These are phyloP conservation scores for Grosmannia huntii DNA, from an alignment of 2,329 filamentous ascomycete genomes.

Conservation along the genomic window DNA sequence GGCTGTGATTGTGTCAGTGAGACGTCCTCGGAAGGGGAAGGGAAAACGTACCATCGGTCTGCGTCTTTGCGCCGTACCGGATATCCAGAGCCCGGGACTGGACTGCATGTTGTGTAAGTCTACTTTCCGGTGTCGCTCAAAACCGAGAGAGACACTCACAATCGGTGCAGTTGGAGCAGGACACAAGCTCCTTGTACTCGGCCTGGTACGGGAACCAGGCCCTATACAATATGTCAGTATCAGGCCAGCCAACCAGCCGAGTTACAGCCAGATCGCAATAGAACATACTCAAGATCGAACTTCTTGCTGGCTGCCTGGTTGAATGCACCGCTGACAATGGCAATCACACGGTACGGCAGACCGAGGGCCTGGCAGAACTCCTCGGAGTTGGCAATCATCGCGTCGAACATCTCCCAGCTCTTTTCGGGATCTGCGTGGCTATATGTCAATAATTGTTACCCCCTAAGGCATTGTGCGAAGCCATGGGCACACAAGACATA, in stretches of 20 bases:
- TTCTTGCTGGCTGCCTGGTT: conserved; percentile 85
- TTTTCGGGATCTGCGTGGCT: conserved; percentile 66
- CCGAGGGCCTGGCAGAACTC: conserved; percentile 88
- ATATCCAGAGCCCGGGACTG: conserved; percentile 91
- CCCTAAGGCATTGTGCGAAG: background rate
- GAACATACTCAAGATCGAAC: conserved; percentile 61
- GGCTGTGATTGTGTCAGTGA: conserved; percentile 4
- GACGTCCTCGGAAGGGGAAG: background rate
- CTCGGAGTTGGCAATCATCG: conserved; percentile 84
- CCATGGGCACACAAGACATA: conserved; percentile 6
- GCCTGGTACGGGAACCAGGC: conserved; percentile 90
- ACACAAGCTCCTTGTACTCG: conserved; percentile 97
- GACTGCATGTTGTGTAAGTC: conserved; percentile 25
- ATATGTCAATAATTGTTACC: background rate
- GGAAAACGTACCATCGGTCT: conserved; percentile 46
- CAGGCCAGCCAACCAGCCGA: conserved; percentile 36
- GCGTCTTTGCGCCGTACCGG: conserved; percentile 75
- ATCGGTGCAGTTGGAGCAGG: conserved; percentile 95
- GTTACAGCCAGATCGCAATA: background rate
- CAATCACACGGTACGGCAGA: conserved; percentile 81
- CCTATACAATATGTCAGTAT: background rate
- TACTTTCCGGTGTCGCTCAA: background rate
- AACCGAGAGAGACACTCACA: conserved; percentile 22
- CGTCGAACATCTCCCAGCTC: conserved; percentile 85
- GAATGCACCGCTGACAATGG: conserved; percentile 90